Base-by-base conservation (phyloP, 768 basidiomycete species). In the Porpolomopsis calyptriformis region DNA sequence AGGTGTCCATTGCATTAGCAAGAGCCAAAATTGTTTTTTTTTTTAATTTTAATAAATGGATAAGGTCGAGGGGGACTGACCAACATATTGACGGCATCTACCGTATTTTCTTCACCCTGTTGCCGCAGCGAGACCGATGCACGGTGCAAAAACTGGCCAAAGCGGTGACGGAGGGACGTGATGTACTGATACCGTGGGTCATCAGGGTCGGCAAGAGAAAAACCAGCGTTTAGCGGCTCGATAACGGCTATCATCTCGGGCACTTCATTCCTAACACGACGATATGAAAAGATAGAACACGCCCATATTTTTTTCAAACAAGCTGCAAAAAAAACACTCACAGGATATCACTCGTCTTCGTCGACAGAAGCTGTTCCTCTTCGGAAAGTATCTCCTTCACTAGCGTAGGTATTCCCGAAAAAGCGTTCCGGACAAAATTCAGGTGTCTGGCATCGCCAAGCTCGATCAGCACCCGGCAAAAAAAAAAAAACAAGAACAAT, bases 101-200 rank as follows among this genome's bases (percentile, higher is more conserved):
- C 77, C 2, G 80, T 82, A 52, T 82, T 85, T 61, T 85, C 82
- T 55, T 84, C 81, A 4, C 85, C 85, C 60, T 86, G 85, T 49
- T 76, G 71, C 27, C 73, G 73, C 52, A 89, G 61, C 14, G 76
- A 74, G 4, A 69, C 65, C 0, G 88, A 87, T 0, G 86, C 85
- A 20, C 68, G 61, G 53, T 87, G 84, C 23, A 94, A 64, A 52
- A 88, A 77, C 19, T 64, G 62, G 1, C 85, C 85, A 51, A 85
- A 82, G 6, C 82, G 74, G 18, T 65, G 61, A 42, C 77, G 76
- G 48, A 89, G 61, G 1, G 60, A 52, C 4, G 65, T 60, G 14
- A 88, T 73, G 51, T 78, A 82, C 49, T 73, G 68, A 57, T 82
- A 78, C 26, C 78, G 72, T 3, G 74, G 74, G 57, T 91, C 85